Evolutionary conservation across 345 rosid genomes (phyloP), one percentile per base, ranked within the genome.

Genomic region (Melaleuca quinquenervia): DNA sequence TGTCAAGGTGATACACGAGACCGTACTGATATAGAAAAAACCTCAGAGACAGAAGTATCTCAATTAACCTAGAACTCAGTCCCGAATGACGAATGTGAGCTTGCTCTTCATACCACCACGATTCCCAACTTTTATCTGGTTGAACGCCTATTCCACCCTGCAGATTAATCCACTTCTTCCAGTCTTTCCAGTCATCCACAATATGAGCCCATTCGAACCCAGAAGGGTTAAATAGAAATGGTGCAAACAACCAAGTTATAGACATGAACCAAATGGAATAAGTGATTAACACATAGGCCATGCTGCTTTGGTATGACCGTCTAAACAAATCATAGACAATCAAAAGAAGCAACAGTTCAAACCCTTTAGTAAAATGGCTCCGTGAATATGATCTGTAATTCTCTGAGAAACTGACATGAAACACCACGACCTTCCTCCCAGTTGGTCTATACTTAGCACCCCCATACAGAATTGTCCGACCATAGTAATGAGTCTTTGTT

Each of bases 51-150:
- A 97, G 94, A 88, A 97, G 85, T 5, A 97, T 90, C 90, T 97
- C 98, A 41, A 94, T 88, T 83, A 92, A 83, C 82, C 97, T 92
- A 88, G 98, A 96, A 24, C 93, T 95, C 27, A 93, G 87, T 58
- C 98, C 96, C 13, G 97, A 95, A 82, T 89, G 94, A 83, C 89
- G 93, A 60, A 97, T 94, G 90, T 95, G 99, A 48, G 93, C 92
- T 90, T 97, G 99, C 87, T 96, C 98, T 29, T 96, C 98, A 48
- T 88, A 89, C 99, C 99, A 97, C 99, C 99, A 97, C 26, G 99
- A 96, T 85, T 97, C 94, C 99, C 99, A 97, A 90, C 99, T 97
- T 90, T 95, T 97, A 82, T 97, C 98, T 78, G 94, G 96, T 83
- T 93, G 97, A 88, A 96, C 95, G 80, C 99, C 99, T 48, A 97